Percentiles rank a stretch among this genome's conserved stretches.
Conservation (phyloP, 352 stramenopile species). For the Globisporangium yorkense region DNA sequence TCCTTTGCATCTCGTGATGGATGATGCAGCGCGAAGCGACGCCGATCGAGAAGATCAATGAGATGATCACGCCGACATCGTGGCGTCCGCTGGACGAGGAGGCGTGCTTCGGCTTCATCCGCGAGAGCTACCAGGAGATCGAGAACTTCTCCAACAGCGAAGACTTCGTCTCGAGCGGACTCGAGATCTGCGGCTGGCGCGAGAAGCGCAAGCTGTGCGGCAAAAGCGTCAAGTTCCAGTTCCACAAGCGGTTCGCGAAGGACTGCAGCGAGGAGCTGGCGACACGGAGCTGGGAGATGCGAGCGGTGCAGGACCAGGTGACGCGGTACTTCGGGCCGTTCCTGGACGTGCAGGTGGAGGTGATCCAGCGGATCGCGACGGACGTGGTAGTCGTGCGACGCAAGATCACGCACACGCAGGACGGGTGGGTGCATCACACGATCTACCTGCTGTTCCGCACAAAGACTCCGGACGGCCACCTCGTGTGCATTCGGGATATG, state of each 20-base stretch:
- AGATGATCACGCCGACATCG: constrained; percentile 22
- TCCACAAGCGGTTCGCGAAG: constrained; percentile 48
- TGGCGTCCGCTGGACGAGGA: constrained; percentile 36
- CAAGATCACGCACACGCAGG: constrained; percentile 49
- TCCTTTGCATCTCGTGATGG: neutral
- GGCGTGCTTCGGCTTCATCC: constrained; percentile 36
- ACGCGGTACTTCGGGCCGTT: constrained; percentile 53
- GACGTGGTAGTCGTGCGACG: constrained; percentile 50
- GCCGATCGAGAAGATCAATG: constrained; percentile 11
- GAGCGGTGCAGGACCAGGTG: constrained; percentile 42
- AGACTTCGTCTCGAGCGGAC: constrained; percentile 41
- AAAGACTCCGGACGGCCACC: constrained; percentile 53
- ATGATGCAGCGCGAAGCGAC: constrained; percentile 27
- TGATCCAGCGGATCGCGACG: constrained; percentile 44
- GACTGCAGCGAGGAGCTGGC: constrained; percentile 49
- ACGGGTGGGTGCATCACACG: constrained; percentile 55
- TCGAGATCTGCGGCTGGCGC: constrained; percentile 54
- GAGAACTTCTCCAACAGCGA: constrained; percentile 37
- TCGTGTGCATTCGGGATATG: constrained; percentile 66
- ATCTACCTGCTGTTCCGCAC: constrained; percentile 71
- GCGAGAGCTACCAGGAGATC: constrained; percentile 47
- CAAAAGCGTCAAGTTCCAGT: constrained; percentile 53
- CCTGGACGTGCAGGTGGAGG: constrained; percentile 40
- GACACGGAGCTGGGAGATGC: constrained; percentile 46
- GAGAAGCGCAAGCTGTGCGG: constrained; percentile 54